These are phyloP conservation scores for Fermentozyma sake DNA, from an alignment of 1,139 yeast genomes.

Conservation along the genomic window DNA sequence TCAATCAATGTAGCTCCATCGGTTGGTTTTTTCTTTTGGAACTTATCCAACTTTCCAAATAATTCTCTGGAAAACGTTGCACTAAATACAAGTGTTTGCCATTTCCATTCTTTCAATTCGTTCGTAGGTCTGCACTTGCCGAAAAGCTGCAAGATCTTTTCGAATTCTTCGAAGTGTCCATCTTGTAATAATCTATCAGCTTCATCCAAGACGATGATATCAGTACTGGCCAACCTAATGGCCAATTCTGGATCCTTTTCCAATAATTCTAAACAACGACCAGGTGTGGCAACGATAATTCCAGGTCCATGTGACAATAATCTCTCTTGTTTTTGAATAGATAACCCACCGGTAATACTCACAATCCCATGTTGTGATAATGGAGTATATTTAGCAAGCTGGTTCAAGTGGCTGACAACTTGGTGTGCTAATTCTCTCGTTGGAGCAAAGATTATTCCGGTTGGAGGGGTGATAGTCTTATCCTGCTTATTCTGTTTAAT, in stretches of 20 bases:
- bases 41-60: constrained; percentile 63
- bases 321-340: constrained; percentile 90
- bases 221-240: constrained; percentile 56
- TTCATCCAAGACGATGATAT: constrained; percentile 82
- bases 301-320: constrained; percentile 71
- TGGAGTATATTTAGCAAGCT: constrained; percentile 57
- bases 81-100: constrained; percentile 92
- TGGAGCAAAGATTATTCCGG: constrained; percentile 86
- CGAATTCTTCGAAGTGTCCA: constrained; percentile 94
- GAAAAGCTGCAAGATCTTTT: constrained; percentile 67
- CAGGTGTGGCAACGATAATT: constrained; percentile 92
- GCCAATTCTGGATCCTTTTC: constrained; percentile 57
- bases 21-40: constrained; percentile 22
- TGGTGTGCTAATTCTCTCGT: constrained; percentile 97
- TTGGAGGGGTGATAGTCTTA: constrained; percentile 42
- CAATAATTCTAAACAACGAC: constrained; percentile 79
- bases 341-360: constrained; percentile 90
- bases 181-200: constrained; percentile 96
- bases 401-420: constrained; percentile 73
- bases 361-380: constrained; percentile 56
- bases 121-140: constrained; percentile 30
- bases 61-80: constrained; percentile 89
- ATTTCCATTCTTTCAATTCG: constrained; percentile 35
- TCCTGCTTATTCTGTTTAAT: constrained; percentile 20
- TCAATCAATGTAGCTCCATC: constrained; percentile 33